Percentiles rank a stretch among this genome's conserved stretches.
Evolutionary conservation across 2,329 filamentous ascomycete species (phyloP).

Genomic region (Sclerotinia nivalis): DNA sequence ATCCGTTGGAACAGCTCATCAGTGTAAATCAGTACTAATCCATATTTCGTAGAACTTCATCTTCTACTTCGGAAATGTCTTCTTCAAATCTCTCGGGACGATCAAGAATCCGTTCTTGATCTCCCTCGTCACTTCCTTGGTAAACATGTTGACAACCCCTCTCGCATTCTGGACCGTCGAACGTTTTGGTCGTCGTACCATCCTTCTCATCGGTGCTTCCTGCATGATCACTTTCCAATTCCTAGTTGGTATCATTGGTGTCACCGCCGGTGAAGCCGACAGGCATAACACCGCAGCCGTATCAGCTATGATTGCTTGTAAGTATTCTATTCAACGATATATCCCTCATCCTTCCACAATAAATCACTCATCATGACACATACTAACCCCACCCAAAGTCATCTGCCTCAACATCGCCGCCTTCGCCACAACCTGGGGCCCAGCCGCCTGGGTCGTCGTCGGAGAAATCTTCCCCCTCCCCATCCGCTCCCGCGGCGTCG

Average conservation of each 20-base stretch:
- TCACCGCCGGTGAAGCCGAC: slow-evolving; percentile 58
- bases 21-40: not conserved
- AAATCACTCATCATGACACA: slow-evolving; percentile 63
- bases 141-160: slow-evolving; percentile 84
- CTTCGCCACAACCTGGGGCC: slow-evolving; percentile 88
- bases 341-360: slow-evolving; percentile 59
- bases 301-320: slow-evolving; percentile 68
- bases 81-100: slow-evolving; percentile 77
- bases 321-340: not conserved
- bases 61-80: slow-evolving; percentile 83
- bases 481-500: slow-evolving; percentile 85
- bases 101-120: slow-evolving; percentile 80
- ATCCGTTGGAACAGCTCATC: not conserved
- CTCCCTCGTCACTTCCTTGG: slow-evolving; percentile 79
- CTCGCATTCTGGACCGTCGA: slow-evolving; percentile 90
- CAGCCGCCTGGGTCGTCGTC: slow-evolving; percentile 74
- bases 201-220: slow-evolving; percentile 75
- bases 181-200: slow-evolving; percentile 73
- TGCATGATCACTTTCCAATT: slow-evolving; percentile 88
- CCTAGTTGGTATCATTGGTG: slow-evolving; percentile 76
- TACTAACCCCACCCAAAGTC: slow-evolving; percentile 44
- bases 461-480: slow-evolving; percentile 89
- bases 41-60: slow-evolving; percentile 65
- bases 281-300: slow-evolving; percentile 58
- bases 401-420: slow-evolving; percentile 91